Evolutionary conservation across 2,329 filamentous ascomycete genomes (phyloP).

Genomic region (Aspergillus caelatus): DNA sequence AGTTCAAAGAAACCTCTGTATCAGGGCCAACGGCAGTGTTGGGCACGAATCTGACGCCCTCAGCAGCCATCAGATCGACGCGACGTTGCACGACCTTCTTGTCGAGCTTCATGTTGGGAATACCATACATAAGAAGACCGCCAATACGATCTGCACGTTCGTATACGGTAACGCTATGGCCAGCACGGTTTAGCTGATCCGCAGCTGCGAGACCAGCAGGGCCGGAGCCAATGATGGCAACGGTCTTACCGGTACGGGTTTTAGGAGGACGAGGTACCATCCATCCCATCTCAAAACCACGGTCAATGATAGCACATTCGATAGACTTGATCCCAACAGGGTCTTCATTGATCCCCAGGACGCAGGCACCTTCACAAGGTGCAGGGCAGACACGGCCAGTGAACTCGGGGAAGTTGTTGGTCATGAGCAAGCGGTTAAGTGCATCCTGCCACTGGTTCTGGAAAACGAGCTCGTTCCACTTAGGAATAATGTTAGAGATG

Average conservation of each 20-base stretch:
- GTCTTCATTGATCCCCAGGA: constrained; percentile 94
- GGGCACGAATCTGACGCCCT: constrained; percentile 82
- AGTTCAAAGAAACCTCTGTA: constrained; percentile 66
- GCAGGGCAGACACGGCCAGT: constrained; percentile 96
- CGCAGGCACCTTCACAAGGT: constrained; percentile 94
- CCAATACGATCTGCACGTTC: constrained; percentile 89
- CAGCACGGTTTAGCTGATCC: constrained; percentile 92
- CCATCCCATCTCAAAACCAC: constrained; percentile 97
- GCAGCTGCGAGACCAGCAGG: constrained; percentile 87
- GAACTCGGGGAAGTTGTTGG: constrained; percentile 98
- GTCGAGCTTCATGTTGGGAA: constrained; percentile 99
- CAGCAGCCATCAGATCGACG: constrained; percentile 90
- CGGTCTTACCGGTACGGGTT: constrained; percentile 80
- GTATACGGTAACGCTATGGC: constrained; percentile 85
- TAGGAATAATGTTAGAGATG: constrained; percentile 96
- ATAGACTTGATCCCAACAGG: constrained; percentile 98
- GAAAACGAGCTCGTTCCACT: constrained; percentile 86
- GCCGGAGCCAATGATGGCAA: constrained; percentile 89
- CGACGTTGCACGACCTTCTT: constrained; percentile 96
- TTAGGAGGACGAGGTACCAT: constrained; percentile 82
- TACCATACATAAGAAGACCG: constrained; percentile 96
- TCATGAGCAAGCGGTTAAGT: constrained; percentile 88
- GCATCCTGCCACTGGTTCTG: constrained; percentile 85
- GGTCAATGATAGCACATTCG: constrained; percentile 96
- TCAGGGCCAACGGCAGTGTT: constrained; percentile 77